Evolutionary conservation across 768 basidiomycete genomes (phyloP).

Genomic region (Porphyrellus cyaneotinctus): DNA sequence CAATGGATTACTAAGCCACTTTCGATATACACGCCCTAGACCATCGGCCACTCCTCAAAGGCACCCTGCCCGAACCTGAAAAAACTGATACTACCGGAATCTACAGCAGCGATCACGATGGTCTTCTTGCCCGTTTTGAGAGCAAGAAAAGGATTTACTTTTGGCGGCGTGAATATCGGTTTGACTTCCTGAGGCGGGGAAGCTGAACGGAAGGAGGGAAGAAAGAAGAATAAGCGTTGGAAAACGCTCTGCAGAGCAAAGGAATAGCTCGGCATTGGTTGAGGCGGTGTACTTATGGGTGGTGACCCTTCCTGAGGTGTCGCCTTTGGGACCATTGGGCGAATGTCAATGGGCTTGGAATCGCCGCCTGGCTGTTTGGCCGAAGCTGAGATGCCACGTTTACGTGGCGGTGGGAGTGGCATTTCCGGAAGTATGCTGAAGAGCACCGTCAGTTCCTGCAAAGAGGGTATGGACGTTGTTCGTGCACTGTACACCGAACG

Average conservation of each 20-base stretch:
- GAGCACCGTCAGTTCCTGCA: slow-evolving; percentile 70
- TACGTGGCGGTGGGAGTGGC: slow-evolving; percentile 59
- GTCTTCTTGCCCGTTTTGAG: slow-evolving; percentile 83
- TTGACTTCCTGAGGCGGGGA: slow-evolving; percentile 22
- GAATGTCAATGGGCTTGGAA: neutral
- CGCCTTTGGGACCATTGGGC: slow-evolving; percentile 2
- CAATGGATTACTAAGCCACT: slow-evolving; percentile 17
- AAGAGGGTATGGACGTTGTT: slow-evolving; percentile 75
- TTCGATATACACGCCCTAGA: no score
- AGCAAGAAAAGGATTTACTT: slow-evolving; percentile 70
- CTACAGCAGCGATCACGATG: slow-evolving; percentile 83
- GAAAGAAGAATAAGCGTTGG: slow-evolving; percentile 2
- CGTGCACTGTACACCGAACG: slow-evolving; percentile 54
- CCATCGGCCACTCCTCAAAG: slow-evolving; percentile 84
- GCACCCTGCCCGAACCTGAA: slow-evolving; percentile 82
- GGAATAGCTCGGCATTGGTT: neutral
- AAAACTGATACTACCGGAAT: slow-evolving; percentile 83
- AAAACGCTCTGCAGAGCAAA: neutral
- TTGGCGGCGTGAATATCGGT: slow-evolving; percentile 31
- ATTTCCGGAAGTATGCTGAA: slow-evolving; percentile 64
- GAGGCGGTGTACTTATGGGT: neutral
- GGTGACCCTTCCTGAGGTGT: slow-evolving; percentile 3
- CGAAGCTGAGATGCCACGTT: slow-evolving; percentile 16
- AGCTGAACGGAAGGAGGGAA: slow-evolving; percentile 1
- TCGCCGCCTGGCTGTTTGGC: slow-evolving; percentile 1